These are phyloP conservation scores for Calonectria honghensis DNA, from an alignment of 2,329 filamentous ascomycete genomes.

Conservation along the genomic window DNA sequence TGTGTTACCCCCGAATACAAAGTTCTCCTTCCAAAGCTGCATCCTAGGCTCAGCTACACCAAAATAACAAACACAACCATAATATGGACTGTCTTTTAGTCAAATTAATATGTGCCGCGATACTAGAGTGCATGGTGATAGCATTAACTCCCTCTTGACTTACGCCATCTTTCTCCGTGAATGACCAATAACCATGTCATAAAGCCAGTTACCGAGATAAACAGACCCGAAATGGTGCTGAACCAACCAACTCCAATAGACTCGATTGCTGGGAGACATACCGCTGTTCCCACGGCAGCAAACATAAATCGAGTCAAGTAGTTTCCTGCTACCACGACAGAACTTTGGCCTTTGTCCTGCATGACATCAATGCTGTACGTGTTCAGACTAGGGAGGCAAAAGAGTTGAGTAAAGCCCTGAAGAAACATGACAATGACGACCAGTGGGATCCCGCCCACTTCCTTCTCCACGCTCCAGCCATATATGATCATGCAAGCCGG, in stretches of 20 bases:
- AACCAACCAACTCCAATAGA: slow-evolving; percentile 86
- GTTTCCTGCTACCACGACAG: slow-evolving; percentile 84
- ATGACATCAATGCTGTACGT: slow-evolving; percentile 86
- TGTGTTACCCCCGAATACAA: background rate
- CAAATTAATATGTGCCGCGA: background rate
- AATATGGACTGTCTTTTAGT: background rate
- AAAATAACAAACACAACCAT: background rate
- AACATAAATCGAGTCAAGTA: slow-evolving; percentile 85
- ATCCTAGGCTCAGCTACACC: too few relatives aligned
- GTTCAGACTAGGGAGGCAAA: slow-evolving; percentile 82
- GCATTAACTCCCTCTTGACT: slow-evolving; percentile 25
- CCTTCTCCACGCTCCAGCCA: slow-evolving; percentile 66
- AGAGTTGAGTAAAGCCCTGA: slow-evolving; percentile 81
- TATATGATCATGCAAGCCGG: slow-evolving; percentile 77
- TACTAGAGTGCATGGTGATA: background rate
- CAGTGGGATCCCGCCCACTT: slow-evolving; percentile 68
- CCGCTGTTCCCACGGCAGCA: slow-evolving; percentile 79
- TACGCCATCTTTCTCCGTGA: slow-evolving; percentile 46
- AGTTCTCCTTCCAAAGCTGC: background rate
- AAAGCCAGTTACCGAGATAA: slow-evolving; percentile 43
- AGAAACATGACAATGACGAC: slow-evolving; percentile 82
- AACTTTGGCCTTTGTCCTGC: slow-evolving; percentile 70
- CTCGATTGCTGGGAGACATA: slow-evolving; percentile 81
- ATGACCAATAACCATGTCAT: slow-evolving; percentile 43
- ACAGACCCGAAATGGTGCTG: slow-evolving; percentile 72